These are phyloP conservation scores for Salix dunnii DNA, from an alignment of 345 rosid species.

Conservation along the genomic window DNA sequence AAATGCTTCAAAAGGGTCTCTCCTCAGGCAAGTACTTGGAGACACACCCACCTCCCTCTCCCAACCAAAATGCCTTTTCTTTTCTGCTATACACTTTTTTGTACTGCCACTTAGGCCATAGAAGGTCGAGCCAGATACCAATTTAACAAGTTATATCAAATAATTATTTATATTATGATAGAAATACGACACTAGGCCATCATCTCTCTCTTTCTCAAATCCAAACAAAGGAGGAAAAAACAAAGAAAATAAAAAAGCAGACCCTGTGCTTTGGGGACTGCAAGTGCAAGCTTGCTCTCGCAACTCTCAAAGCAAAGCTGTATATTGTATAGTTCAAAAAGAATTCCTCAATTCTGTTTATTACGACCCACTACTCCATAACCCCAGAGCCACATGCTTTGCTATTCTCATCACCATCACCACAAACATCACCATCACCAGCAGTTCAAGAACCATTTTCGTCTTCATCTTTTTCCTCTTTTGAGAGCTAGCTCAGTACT, in stretches of 20 bases:
- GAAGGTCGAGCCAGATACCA: neutral
- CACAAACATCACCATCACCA: conserved; percentile 17
- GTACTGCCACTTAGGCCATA: neutral
- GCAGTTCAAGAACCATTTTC: neutral
- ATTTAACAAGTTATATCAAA: neutral
- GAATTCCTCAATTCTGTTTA: conserved; percentile 29
- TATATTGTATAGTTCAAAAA: conserved; percentile 21
- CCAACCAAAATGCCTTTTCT: neutral
- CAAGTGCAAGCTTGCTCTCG: conserved; percentile 51
- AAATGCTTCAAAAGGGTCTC: neutral
- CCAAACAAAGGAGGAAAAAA: conserved; percentile 31
- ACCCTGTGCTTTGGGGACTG: conserved; percentile 43
- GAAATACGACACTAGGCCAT: neutral
- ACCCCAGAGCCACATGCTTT: conserved; percentile 45
- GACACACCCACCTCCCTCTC: neutral
- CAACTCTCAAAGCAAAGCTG: conserved; percentile 47
- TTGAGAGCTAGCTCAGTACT: neutral
- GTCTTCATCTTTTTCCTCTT: neutral
- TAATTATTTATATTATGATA: neutral
- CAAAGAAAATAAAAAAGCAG: conserved; percentile 19
- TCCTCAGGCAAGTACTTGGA: too few relatives aligned
- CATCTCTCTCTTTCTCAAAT: conserved; percentile 5
- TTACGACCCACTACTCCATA: conserved; percentile 31
- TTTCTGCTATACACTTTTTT: neutral
- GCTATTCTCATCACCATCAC: conserved; percentile 18